A percentile compares a stretch with the other conserved stretches of the same genome.
phyloP scores from a whole-genome alignment of 2,329 filamentous ascomycete genomes.

The Dissoconium aciculare region DNA sequence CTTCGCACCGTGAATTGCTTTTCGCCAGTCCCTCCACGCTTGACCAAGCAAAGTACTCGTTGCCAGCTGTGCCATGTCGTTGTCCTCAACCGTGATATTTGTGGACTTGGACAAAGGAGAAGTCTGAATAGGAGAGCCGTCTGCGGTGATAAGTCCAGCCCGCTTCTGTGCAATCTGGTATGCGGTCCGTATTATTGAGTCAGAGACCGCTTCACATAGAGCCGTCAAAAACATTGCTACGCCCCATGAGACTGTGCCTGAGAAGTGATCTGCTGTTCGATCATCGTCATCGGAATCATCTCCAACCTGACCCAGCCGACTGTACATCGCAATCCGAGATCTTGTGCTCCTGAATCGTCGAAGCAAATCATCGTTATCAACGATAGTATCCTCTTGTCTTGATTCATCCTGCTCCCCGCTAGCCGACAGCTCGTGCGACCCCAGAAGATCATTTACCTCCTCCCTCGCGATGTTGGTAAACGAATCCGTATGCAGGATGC shows the following conservation, averaged over 20 bases:
- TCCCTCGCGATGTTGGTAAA: too few species aligned
- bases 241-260: slow-evolving; percentile 57
- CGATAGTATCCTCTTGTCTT: too few species aligned
- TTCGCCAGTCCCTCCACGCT: slow-evolving; percentile 92
- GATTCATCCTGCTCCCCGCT: slow-evolving; percentile 62
- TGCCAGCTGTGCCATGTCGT: slow-evolving; percentile 84
- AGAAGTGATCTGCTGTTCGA: too few species aligned
- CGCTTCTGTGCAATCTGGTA: slow-evolving; percentile 69
- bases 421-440: slow-evolving; percentile 71
- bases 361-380: too few species aligned
- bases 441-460: too few species aligned
- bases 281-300: too few species aligned
- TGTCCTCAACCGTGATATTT: slow-evolving; percentile 50
- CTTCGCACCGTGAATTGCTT: slow-evolving; percentile 46
- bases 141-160: slow-evolving; percentile 13
- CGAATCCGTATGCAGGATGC: slow-evolving; percentile 83
- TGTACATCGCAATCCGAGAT: too few species aligned
- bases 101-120: not conserved
- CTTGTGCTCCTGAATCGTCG: too few species aligned
- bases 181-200: slow-evolving; percentile 76
- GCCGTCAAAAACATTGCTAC: slow-evolving; percentile 94
- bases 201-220: slow-evolving; percentile 83
- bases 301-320: slow-evolving; percentile 87
- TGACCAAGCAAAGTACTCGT: slow-evolving; percentile 77
- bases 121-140: not conserved